phyloP scores from a whole-genome alignment of 2,329 filamentous ascomycete genomes.

The Colletotrichum viniferum region DNA sequence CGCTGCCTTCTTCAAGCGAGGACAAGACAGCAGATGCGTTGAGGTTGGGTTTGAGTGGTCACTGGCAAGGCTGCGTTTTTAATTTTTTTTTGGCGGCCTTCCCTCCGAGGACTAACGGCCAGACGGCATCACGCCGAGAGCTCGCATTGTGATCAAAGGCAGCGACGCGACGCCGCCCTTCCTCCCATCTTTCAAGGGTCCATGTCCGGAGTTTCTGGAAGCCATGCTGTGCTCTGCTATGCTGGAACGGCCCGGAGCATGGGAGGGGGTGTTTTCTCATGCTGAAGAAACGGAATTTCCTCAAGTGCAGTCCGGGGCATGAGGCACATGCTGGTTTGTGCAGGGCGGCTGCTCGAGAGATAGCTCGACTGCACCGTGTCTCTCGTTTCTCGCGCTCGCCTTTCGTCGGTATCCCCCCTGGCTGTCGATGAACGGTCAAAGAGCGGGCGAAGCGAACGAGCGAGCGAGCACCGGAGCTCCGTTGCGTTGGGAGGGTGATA shows the following conservation, averaged over 20 bases:
- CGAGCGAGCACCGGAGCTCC: constrained; percentile 16
- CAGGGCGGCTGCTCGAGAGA: not conserved
- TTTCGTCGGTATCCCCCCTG: not conserved
- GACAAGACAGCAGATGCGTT: not conserved
- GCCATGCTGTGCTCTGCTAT: not conserved
- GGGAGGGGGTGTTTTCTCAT: not conserved
- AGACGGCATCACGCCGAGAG: not conserved
- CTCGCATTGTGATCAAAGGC: not conserved
- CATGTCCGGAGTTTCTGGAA: constrained; percentile 1
- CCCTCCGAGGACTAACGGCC: not conserved
- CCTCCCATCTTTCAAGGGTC: not conserved
- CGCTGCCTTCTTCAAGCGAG: not conserved
- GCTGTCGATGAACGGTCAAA: not conserved
- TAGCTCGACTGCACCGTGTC: not conserved
- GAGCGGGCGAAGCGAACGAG: constrained; percentile 4
- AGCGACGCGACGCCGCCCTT: not conserved
- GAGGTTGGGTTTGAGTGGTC: not conserved
- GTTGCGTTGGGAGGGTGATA: constrained; percentile 10
- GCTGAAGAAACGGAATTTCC: constrained; percentile 13
- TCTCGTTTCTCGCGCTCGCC: not conserved
- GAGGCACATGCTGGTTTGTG: constrained; percentile 10
- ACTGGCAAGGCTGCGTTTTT: not conserved
- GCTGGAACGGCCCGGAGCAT: constrained; percentile 3
- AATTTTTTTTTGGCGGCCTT: not conserved
- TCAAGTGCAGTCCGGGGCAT: constrained; percentile 7